These are phyloP conservation scores for Flaveria linearis DNA, from an alignment of 129 eudicot species.

Conservation along the genomic window DNA sequence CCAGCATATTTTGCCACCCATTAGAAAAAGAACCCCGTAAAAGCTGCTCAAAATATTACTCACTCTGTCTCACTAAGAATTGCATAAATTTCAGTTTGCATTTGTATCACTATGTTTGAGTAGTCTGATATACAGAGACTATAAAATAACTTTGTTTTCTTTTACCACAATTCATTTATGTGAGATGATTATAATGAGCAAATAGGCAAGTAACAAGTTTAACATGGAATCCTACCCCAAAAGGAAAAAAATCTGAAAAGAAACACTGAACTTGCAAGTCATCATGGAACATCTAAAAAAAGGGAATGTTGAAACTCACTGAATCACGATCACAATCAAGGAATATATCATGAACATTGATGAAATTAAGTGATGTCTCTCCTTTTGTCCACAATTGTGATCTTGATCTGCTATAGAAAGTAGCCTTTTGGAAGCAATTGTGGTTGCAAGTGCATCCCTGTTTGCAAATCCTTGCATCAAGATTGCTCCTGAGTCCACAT, in stretches of 20 bases:
- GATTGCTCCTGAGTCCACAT: slow-evolving; percentile 89
- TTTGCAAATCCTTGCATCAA: slow-evolving; percentile 88
- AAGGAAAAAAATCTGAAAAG: background rate
- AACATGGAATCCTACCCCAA: background rate
- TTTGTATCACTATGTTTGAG: background rate
- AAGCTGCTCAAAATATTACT: slow-evolving; percentile 6
- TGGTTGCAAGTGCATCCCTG: slow-evolving; percentile 67
- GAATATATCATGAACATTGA: slow-evolving; percentile 71
- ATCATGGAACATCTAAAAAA: background rate
- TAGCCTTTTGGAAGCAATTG: slow-evolving; percentile 88
- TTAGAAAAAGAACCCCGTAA: background rate
- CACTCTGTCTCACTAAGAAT: background rate
- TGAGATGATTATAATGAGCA: background rate
- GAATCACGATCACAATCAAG: slow-evolving; percentile 94
- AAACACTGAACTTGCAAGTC: background rate
- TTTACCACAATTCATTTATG: background rate
- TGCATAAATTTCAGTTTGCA: background rate
- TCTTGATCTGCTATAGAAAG: slow-evolving; percentile 91
- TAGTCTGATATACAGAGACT: slow-evolving; percentile 1
- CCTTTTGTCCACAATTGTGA: slow-evolving; percentile 92
- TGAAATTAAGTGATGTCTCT: slow-evolving; percentile 84
- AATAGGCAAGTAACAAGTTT: background rate
- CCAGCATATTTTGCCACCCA: background rate
- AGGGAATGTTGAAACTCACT: slow-evolving; percentile 45
- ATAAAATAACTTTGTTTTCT: background rate